A percentile compares a stretch with the other conserved stretches of the same genome.
phyloP scores from a whole-genome alignment of 441 rosid genomes.

The Codiaeum variegatum region DNA sequence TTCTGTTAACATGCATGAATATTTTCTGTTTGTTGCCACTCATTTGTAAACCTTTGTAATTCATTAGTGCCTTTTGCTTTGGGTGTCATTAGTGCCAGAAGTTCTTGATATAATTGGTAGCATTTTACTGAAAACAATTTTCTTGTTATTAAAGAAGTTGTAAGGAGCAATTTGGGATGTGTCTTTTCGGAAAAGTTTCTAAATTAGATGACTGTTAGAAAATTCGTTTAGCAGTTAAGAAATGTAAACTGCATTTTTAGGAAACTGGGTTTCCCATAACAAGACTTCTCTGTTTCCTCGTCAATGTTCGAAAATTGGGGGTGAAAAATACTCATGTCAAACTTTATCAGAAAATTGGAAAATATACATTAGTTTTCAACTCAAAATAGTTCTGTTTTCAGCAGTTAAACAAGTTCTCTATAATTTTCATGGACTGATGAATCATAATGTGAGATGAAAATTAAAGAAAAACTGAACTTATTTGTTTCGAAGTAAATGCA shows the following conservation, averaged over 20 bases:
- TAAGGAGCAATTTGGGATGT: not conserved
- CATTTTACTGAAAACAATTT: not conserved
- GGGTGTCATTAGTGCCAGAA: conserved; percentile 1
- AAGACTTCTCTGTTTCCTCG: not conserved
- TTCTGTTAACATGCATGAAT: conserved; percentile 16
- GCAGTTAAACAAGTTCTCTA: not conserved
- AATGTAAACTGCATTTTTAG: not conserved
- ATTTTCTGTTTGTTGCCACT: not conserved
- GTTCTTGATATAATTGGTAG: not conserved
- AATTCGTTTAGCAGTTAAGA: not conserved
- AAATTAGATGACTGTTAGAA: not conserved
- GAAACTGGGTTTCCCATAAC: not conserved
- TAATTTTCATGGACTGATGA: not conserved
- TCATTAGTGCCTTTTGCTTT: too few relatives aligned
- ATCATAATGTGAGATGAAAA: not conserved
- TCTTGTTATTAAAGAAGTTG: not conserved
- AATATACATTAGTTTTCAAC: not conserved
- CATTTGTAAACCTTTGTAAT: not conserved
- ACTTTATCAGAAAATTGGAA: not conserved
- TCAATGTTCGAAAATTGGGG: not conserved
- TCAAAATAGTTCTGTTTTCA: not conserved
- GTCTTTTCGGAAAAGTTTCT: not conserved
- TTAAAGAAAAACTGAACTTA: not conserved
- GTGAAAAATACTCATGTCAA: not conserved
- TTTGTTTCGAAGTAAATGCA: not conserved